Percentiles rank a stretch among this genome's conserved stretches.
These are phyloP conservation scores for Monosporascus sp. DNA, from an alignment of 2,329 filamentous ascomycete genomes.

Conservation along the genomic window DNA sequence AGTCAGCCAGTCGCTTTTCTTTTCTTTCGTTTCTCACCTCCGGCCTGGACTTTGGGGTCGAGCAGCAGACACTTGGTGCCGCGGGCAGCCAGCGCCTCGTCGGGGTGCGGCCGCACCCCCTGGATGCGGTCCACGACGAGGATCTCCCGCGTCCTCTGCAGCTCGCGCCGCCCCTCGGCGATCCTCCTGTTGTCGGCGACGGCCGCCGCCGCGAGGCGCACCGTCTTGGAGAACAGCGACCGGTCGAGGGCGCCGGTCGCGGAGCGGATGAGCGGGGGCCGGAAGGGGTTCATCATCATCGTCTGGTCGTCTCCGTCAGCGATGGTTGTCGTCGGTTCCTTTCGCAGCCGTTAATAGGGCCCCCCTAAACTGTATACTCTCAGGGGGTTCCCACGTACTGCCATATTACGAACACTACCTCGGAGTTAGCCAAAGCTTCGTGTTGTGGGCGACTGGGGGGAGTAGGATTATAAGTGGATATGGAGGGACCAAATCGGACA, in stretches of 20 bases:
- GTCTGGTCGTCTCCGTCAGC: conserved; percentile 21
- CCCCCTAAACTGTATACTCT: not conserved
- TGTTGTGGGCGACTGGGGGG: not conserved
- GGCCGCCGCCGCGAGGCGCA: conserved; percentile 73
- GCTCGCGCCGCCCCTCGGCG: conserved; percentile 59
- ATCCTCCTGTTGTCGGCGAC: conserved; percentile 73
- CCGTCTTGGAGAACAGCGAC: conserved; percentile 70
- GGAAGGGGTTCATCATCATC: conserved; percentile 60
- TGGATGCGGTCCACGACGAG: conserved; percentile 59
- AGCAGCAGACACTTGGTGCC: conserved; percentile 60
- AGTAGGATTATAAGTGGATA: not conserved
- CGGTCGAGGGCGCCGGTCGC: conserved; percentile 76
- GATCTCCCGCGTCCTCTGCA: conserved; percentile 62
- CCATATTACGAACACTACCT: not conserved
- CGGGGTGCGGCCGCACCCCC: conserved; percentile 59
- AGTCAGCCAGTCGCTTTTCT: not conserved
- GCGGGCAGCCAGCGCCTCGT: conserved; percentile 42
- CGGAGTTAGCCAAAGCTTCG: not conserved
- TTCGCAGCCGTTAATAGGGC: not conserved
- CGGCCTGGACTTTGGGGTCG: conserved; percentile 48
- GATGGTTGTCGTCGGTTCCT: conserved; percentile 9
- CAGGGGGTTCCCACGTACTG: not conserved
- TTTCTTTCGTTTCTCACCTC: conserved; percentile 34
- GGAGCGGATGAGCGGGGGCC: conserved; percentile 70
- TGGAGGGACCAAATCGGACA: not conserved